Evolutionary conservation across 441 rosid species (phyloP).

Genomic region (Erodium texanum): DNA sequence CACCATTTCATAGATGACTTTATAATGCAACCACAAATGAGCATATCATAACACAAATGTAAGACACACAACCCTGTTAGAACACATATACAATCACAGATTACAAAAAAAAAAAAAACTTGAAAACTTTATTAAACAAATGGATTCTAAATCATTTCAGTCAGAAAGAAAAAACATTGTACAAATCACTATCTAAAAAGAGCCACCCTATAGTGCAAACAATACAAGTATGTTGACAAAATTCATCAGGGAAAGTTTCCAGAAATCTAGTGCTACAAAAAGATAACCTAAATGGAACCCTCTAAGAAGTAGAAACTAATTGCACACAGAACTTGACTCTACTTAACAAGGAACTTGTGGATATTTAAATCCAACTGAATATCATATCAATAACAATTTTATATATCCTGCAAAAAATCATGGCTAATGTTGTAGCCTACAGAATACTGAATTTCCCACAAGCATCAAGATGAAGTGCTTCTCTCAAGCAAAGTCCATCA

Average conservation of each 20-base stretch:
- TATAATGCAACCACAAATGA: not conserved
- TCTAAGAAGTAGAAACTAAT: not conserved
- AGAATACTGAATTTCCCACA: slow-evolving; percentile 35
- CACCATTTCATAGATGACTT: not conserved
- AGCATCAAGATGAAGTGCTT: slow-evolving; percentile 44
- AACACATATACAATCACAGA: not conserved
- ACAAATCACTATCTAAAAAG: not conserved
- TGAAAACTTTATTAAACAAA: not conserved
- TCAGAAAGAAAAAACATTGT: not conserved
- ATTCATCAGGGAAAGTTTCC: not conserved
- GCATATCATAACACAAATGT: not conserved
- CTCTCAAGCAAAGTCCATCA: slow-evolving; percentile 52
- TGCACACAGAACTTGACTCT: slow-evolving; percentile 7
- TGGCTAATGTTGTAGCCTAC: slow-evolving; percentile 35
- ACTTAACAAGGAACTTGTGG: slow-evolving; percentile 6
- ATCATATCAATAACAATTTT: slow-evolving; percentile 4
- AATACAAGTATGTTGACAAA: not conserved
- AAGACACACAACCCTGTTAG: not conserved
- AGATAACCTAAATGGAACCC: not conserved
- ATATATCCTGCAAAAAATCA: slow-evolving; percentile 29
- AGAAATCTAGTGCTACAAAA: not conserved
- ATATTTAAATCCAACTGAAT: slow-evolving; percentile 16
- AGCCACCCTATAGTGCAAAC: not conserved
- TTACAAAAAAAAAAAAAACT: not conserved
- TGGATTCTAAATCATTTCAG: no score